Evolutionary conservation across 2,329 filamentous ascomycete species (phyloP), one percentile per base, ranked within the genome.

Genomic region (Trichoderma oligosporum): DNA sequence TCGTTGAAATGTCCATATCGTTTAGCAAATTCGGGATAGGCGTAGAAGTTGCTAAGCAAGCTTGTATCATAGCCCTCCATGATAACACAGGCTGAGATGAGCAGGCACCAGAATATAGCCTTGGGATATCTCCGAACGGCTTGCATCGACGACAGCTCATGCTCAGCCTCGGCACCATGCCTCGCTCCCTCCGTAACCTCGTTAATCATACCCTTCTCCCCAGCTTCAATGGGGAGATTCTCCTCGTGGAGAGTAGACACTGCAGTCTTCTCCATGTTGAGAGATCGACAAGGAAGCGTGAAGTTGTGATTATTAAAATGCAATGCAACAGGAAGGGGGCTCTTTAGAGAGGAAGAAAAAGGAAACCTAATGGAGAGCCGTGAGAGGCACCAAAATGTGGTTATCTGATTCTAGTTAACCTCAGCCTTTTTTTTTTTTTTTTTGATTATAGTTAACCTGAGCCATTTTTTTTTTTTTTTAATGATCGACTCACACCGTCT

Each of bases 51-150:
- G 56, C 62, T 63, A 11, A 75, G 67, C 0, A 73, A 59, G 22
- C 66, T 70, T 2, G 67, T 70, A n/a, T 73, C 71, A 51, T 73
- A 73, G 8, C 71, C 74, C 36, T 77, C 74, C 74, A 77, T 77
- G 61, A 77, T 70, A 39, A 76, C 70, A 7, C 70, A 69, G 35
- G 67, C 65, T 18, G 70, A 71, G 6, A 74, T 62, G 2, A 71
- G 47, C 4, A 73, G 61, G n/a, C 69, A 71, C 71, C 72, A 74
- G 11, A 66, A 52, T 31, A 74, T 66, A 3, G 73, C 73, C 64
- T 68, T 67, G 14, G 67, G 71, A 59, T 72, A 71, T 31, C 60
- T 59, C 1, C 62, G 58, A 6, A 72, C 58, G 2, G 70, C 70
- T 27, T 69, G 38, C 16, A 44, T 4, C 18, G 44, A 35, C 33